Percentiles rank a stretch among this genome's conserved stretches.
phyloP scores from a whole-genome alignment of 2,329 filamentous ascomycete genomes.

The Botrytis porri region DNA sequence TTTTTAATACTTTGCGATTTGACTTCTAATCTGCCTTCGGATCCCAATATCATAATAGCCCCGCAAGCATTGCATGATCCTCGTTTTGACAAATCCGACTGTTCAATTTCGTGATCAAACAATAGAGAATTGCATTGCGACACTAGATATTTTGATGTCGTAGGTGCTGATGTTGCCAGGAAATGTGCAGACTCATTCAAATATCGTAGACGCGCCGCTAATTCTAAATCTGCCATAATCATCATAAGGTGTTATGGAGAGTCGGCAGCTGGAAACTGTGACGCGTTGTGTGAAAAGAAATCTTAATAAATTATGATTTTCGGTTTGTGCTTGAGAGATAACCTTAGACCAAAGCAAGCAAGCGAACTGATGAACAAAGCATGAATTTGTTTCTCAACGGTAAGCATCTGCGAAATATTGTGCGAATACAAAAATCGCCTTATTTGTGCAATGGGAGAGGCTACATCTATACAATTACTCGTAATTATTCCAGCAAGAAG shows the following conservation, averaged over 20 bases:
- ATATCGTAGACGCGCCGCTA: conserved; percentile 37
- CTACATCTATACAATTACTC: not conserved
- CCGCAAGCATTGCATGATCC: conserved; percentile 59
- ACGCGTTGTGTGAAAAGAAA: conserved; percentile 18
- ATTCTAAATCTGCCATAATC: conserved; percentile 31
- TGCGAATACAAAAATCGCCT: not conserved
- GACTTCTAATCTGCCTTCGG: conserved; percentile 27
- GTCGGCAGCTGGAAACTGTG: not conserved
- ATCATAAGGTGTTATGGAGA: not conserved
- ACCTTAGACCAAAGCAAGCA: not conserved
- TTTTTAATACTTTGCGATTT: conserved; percentile 14
- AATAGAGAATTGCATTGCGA: conserved; percentile 50
- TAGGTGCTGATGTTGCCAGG: conserved; percentile 50
- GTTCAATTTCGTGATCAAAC: conserved; percentile 45
- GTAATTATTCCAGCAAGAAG: not conserved
- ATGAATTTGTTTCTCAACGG: not conserved
- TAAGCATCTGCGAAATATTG: not conserved
- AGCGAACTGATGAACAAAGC: not conserved
- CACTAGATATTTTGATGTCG: conserved; percentile 60
- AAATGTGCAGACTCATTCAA: conserved; percentile 60
- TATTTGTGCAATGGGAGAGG: not conserved
- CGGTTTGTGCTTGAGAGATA: conserved; percentile 5
- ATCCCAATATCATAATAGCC: conserved; percentile 55
- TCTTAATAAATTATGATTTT: not conserved
- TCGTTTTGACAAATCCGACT: conserved; percentile 50